phyloP scores from a whole-genome alignment of 2,329 filamentous ascomycete genomes.

The Gnomoniopsis sp. region DNA sequence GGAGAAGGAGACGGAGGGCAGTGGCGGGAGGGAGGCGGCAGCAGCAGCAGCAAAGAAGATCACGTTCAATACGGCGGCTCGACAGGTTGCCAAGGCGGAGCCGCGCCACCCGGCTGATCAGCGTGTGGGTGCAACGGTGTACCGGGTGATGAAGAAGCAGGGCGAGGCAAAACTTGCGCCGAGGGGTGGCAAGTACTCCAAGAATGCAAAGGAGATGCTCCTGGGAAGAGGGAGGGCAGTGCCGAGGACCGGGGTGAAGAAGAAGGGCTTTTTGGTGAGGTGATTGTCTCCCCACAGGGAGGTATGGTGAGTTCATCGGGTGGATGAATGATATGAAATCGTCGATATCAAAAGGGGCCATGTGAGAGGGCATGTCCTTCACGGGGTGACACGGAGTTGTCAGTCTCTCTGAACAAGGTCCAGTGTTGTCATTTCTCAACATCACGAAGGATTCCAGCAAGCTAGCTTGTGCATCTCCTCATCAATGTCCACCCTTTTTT shows the following conservation, averaged over 20 bases:
- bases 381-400: too few relatives aligned
- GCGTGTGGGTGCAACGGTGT: conserved; percentile 51
- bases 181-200: conserved; percentile 39
- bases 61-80: conserved; percentile 40
- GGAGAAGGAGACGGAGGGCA: conserved; percentile 17
- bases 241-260: conserved; percentile 24
- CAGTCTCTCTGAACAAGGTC: too few relatives aligned
- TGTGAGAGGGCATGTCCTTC: neutral
- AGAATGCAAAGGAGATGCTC: conserved; percentile 40
- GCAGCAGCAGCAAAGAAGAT: conserved; percentile 37
- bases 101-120: conserved; percentile 40
- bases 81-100: conserved; percentile 32
- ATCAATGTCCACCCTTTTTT: too few relatives aligned
- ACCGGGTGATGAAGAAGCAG: conserved; percentile 43
- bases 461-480: too few relatives aligned
- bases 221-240: conserved; percentile 40
- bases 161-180: conserved; percentile 48
- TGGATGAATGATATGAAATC: neutral
- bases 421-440: too few relatives aligned
- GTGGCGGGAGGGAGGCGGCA: conserved; percentile 20
- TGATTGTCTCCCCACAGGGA: conserved; percentile 11
- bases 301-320: neutral
- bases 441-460: too few relatives aligned
- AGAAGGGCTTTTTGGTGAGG: conserved; percentile 43
- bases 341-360: neutral